phyloP scores from a whole-genome alignment of 192 early-diverging fungal species.

The Dimargaris cristalligena region DNA sequence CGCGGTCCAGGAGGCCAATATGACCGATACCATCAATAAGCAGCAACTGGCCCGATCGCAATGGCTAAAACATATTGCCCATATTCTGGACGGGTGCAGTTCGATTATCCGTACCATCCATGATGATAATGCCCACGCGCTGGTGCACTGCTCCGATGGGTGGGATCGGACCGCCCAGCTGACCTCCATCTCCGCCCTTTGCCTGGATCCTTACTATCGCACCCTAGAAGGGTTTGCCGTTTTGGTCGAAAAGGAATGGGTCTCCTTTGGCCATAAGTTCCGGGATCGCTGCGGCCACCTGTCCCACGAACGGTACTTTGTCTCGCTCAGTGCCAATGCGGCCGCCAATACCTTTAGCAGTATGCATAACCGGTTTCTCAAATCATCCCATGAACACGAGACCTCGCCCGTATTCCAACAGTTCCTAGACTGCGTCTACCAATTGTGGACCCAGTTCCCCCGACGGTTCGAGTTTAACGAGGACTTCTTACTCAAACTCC shows the following conservation, averaged over 20 bases:
- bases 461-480: slow-evolving; percentile 89
- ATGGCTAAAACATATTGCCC: slow-evolving; percentile 78
- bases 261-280: slow-evolving; percentile 95
- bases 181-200: slow-evolving; percentile 71
- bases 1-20: slow-evolving; percentile 12
- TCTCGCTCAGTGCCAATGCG: slow-evolving; percentile 26
- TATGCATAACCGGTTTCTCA: slow-evolving; percentile 38
- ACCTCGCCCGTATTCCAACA: slow-evolving; percentile 92
- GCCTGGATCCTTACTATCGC: slow-evolving; percentile 91
- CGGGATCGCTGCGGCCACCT: slow-evolving; percentile 78
- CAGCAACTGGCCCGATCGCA: slow-evolving; percentile 45
- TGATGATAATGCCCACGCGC: slow-evolving; percentile 54
- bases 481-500: slow-evolving; percentile 57
- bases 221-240: slow-evolving; percentile 82
- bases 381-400: slow-evolving; percentile 49
- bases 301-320: slow-evolving; percentile 54
- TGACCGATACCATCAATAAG: slow-evolving; percentile 24
- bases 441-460: slow-evolving; percentile 73
- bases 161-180: slow-evolving; percentile 98
- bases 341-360: slow-evolving; percentile 41
- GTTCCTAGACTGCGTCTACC: slow-evolving; percentile 93
- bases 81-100: slow-evolving; percentile 60
- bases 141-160: slow-evolving; percentile 97
- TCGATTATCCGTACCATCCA: slow-evolving; percentile 71
- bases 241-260: slow-evolving; percentile 95